Evolutionary conservation across 768 basidiomycete genomes (phyloP).

Genomic region (Boletus eberwhitei): DNA sequence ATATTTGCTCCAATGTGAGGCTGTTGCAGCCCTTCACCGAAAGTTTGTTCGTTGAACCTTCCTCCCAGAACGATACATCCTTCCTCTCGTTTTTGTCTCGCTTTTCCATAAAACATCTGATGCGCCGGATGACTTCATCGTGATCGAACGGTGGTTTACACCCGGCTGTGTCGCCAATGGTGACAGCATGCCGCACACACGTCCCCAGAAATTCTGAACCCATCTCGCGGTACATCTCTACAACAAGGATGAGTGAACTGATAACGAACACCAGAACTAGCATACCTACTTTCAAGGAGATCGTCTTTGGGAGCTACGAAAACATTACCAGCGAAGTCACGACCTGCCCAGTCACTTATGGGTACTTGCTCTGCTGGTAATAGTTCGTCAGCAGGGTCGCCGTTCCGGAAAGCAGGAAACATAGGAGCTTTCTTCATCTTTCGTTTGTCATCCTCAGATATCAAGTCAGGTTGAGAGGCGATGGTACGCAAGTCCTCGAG

Average conservation of each 20-base stretch:
- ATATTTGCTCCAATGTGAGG: conserved; percentile 7
- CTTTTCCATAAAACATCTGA: conserved; percentile 6
- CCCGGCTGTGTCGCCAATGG: not conserved
- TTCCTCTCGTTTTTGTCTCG: conserved; percentile 7
- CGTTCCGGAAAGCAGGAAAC: conserved; percentile 5
- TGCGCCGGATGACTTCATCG: conserved; percentile 1
- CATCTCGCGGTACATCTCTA: conserved; percentile 15
- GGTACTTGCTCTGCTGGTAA: conserved; percentile 10
- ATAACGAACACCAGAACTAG: not conserved
- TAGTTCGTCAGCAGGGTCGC: not conserved
- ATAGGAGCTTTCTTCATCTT: conserved; percentile 6
- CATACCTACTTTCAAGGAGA: conserved; percentile 4
- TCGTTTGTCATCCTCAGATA: conserved; percentile 5
- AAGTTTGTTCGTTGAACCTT: not conserved
- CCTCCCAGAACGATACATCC: not conserved
- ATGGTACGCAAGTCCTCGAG: conserved; percentile 12
- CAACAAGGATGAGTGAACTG: not conserved
- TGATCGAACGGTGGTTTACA: not conserved
- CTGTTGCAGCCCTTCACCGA: not conserved
- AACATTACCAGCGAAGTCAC: conserved; percentile 3
- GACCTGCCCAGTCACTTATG: conserved; percentile 13
- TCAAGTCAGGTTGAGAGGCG: conserved; percentile 8
- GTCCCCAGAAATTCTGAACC: conserved; percentile 10
- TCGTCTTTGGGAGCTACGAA: conserved; percentile 9
- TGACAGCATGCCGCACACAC: conserved; percentile 3